Evolutionary conservation across 331 rosid species (phyloP).

Genomic region (Pyracantha coccinea): DNA sequence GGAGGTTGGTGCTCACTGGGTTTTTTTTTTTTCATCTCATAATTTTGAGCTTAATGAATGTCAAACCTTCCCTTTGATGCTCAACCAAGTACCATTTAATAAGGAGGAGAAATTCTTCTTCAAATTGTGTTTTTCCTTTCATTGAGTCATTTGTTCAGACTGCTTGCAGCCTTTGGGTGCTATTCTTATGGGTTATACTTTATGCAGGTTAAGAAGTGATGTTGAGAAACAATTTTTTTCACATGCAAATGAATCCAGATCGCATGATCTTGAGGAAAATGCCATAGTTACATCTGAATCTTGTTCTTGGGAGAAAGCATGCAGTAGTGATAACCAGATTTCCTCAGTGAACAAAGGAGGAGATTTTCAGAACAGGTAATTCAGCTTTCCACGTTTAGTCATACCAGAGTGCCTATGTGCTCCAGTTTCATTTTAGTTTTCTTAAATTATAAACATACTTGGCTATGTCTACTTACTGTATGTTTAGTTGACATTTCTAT

Average conservation of each 20-base stretch:
- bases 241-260: conserved; percentile 37
- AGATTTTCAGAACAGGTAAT: conserved; percentile 42
- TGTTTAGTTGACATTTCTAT: background rate
- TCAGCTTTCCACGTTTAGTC: background rate
- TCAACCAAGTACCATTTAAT: background rate
- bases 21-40: background rate
- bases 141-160: background rate
- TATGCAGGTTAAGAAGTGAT: conserved; percentile 49
- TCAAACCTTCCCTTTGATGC: background rate
- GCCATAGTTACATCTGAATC: conserved; percentile 63
- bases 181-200: background rate
- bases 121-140: background rate
- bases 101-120: background rate
- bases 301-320: conserved; percentile 64
- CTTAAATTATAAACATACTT: background rate
- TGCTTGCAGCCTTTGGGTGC: background rate
- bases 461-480: background rate
- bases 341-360: conserved; percentile 39
- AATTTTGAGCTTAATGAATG: background rate
- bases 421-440: background rate
- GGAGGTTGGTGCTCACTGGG: conserved; percentile 49
- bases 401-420: background rate
- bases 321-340: conserved; percentile 69
- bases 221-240: conserved; percentile 33
- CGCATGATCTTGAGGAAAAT: conserved; percentile 37